These are phyloP conservation scores for Neopestalotiopsis clavispora DNA, from an alignment of 2,329 filamentous ascomycete species.

Conservation along the genomic window DNA sequence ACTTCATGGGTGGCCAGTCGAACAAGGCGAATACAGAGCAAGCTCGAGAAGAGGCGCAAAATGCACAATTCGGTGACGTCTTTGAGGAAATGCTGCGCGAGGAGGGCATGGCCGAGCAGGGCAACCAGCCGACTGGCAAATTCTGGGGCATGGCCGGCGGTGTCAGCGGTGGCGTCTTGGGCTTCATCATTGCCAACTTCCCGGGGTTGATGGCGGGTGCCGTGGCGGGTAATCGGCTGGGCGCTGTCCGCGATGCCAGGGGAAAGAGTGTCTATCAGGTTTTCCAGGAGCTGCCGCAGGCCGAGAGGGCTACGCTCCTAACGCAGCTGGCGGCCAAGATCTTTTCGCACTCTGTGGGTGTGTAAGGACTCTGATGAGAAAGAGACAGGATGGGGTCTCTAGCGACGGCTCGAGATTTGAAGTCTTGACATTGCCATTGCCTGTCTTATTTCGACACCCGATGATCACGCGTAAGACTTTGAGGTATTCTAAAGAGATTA, in stretches of 20 bases:
- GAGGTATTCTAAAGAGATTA: not conserved
- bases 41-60: slow-evolving; percentile 62
- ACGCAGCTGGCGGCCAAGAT: slow-evolving; percentile 86
- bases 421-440: not conserved
- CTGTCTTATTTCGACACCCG: slow-evolving; percentile 17
- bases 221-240: slow-evolving; percentile 90
- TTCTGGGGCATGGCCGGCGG: slow-evolving; percentile 91
- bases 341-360: slow-evolving; percentile 77
- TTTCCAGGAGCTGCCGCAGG: slow-evolving; percentile 83
- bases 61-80: slow-evolving; percentile 84
- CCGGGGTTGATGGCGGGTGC: slow-evolving; percentile 88
- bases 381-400: not conserved
- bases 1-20: slow-evolving; percentile 47
- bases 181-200: slow-evolving; percentile 94
- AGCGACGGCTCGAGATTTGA: not conserved
- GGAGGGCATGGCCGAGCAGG: slow-evolving; percentile 79
- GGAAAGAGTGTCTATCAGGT: slow-evolving; percentile 96
- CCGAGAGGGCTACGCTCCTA: slow-evolving; percentile 79
- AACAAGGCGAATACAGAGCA: slow-evolving; percentile 41
- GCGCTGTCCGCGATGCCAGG: slow-evolving; percentile 84
- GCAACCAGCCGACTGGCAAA: slow-evolving; percentile 65
- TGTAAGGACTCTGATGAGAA: slow-evolving; percentile 33
- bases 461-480: not conserved
- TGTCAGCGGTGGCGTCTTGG: slow-evolving; percentile 84
- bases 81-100: slow-evolving; percentile 92